Conservation (phyloP, 176 grass and related monocot genomes). For the Hsuehochloa calcarea region DNA sequence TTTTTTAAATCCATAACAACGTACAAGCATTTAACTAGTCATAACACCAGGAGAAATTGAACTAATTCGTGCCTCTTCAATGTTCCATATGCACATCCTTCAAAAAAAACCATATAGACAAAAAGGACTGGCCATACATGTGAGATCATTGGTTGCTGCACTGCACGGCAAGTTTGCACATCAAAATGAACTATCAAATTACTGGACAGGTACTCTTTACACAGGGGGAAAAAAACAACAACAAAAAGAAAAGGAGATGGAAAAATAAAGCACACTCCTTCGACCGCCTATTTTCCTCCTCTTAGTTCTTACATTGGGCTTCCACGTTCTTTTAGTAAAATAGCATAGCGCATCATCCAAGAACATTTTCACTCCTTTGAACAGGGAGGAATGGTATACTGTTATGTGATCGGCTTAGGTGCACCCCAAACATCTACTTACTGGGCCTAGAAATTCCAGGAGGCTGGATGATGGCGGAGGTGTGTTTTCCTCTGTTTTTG, state of each 20-base stretch:
- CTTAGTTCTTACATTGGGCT: slow-evolving; percentile 9
- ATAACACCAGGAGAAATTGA: neutral
- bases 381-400: neutral
- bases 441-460: slow-evolving; percentile 24
- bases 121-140: slow-evolving; percentile 2
- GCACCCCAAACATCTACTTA: slow-evolving; percentile 59
- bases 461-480: slow-evolving; percentile 3
- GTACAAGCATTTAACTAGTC: neutral
- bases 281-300: neutral
- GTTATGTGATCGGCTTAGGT: slow-evolving; percentile 8
- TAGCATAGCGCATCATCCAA: neutral
- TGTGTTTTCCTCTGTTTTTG: neutral
- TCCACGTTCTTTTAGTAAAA: neutral
- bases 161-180: neutral
- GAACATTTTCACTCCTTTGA: neutral
- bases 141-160: neutral
- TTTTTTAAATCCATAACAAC: too few relatives aligned
- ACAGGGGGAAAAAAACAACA: neutral
- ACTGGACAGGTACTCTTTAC: slow-evolving; percentile 14
- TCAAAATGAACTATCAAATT: slow-evolving; percentile 26
- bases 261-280: neutral
- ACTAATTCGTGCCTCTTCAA: neutral
- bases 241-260: too few relatives aligned
- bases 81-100: neutral
- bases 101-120: slow-evolving; percentile 10